phyloP scores from a whole-genome alignment of 2,329 filamentous ascomycete species.

The Neonectria hederae region DNA sequence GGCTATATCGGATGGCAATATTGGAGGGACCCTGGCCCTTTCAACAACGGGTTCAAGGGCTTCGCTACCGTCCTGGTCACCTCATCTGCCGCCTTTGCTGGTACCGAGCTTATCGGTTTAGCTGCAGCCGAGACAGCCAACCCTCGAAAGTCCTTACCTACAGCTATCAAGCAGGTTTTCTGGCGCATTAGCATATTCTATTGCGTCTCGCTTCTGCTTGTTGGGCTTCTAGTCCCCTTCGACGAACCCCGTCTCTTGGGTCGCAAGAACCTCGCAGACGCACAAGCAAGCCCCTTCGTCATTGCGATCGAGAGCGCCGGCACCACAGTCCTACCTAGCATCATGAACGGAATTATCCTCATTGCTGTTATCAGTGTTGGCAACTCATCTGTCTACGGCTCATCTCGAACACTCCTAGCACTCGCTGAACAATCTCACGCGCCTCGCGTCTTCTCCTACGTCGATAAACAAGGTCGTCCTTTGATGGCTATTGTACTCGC shows the following conservation, averaged over 20 bases:
- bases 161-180: slow-evolving; percentile 93
- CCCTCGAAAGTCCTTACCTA: slow-evolving; percentile 81
- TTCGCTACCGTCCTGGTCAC: slow-evolving; percentile 80
- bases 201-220: slow-evolving; percentile 79
- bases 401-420: slow-evolving; percentile 89
- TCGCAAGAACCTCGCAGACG: slow-evolving; percentile 65
- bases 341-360: slow-evolving; percentile 94
- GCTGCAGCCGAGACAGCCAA: slow-evolving; percentile 82
- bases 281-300: slow-evolving; percentile 86
- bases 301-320: slow-evolving; percentile 87
- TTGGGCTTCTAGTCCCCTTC: slow-evolving; percentile 85
- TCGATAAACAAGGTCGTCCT: slow-evolving; percentile 83
- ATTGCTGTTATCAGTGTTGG: slow-evolving; percentile 92
- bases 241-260: slow-evolving; percentile 70
- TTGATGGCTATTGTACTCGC: slow-evolving; percentile 76
- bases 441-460: slow-evolving; percentile 78
- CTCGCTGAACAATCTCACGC: slow-evolving; percentile 89
- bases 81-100: slow-evolving; percentile 78
- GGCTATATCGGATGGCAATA: slow-evolving; percentile 82
- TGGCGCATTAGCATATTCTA: slow-evolving; percentile 95
- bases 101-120: slow-evolving; percentile 78
- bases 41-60: slow-evolving; percentile 83
- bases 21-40: slow-evolving; percentile 83
- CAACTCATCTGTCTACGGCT: slow-evolving; percentile 90
- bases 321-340: slow-evolving; percentile 81